Conservation (phyloP, 2,329 filamentous ascomycete genomes). For the Trichophyton mentagrophytes region DNA sequence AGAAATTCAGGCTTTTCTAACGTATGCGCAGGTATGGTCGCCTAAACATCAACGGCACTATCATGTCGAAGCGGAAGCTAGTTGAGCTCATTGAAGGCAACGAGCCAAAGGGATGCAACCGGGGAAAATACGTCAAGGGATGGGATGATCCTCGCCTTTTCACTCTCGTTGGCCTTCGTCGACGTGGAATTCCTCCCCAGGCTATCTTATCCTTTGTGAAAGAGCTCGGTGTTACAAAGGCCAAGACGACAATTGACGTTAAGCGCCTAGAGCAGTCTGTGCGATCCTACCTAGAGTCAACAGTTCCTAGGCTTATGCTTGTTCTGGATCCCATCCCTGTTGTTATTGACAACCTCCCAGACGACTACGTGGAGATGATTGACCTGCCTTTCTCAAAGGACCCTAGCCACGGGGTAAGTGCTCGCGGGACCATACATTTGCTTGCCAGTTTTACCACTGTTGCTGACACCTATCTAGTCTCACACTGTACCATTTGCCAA, state of each 20-base stretch:
- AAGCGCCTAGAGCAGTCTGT: constrained; percentile 66
- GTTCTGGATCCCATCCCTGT: constrained; percentile 71
- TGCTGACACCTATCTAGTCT: constrained; percentile 16
- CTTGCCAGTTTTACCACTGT: neutral
- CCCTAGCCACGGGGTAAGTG: constrained; percentile 35
- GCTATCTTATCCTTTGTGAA: constrained; percentile 75
- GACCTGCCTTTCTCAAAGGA: constrained; percentile 71
- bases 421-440: neutral
- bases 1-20: neutral
- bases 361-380: constrained; percentile 52
- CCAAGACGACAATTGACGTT: constrained; percentile 62
- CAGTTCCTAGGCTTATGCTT: constrained; percentile 72
- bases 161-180: constrained; percentile 64
- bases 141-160: constrained; percentile 82
- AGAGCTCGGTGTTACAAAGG: constrained; percentile 74
- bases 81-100: constrained; percentile 59
- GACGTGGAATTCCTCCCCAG: constrained; percentile 68
- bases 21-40: constrained; percentile 39
- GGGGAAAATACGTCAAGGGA: constrained; percentile 10
- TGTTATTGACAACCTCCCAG: constrained; percentile 60
- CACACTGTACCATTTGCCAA: constrained; percentile 55
- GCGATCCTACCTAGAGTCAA: constrained; percentile 71
- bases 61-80: constrained; percentile 71
- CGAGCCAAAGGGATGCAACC: constrained; percentile 21
- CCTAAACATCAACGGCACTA: constrained; percentile 63